These are phyloP conservation scores for Sporopachydermia lactativora DNA, from an alignment of 805 yeast genomes.

Conservation along the genomic window DNA sequence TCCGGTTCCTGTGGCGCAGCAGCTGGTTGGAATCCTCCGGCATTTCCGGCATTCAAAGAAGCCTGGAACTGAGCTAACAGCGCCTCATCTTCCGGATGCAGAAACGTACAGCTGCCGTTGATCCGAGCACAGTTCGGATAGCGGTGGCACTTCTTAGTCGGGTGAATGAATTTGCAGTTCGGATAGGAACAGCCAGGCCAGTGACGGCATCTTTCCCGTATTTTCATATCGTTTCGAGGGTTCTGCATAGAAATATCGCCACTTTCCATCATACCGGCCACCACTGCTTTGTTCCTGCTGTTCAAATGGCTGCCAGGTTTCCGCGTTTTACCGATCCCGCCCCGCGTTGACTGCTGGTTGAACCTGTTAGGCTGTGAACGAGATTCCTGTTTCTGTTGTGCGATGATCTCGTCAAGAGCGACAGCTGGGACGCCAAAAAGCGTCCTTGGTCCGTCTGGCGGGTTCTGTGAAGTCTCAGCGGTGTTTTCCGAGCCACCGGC, in stretches of 20 bases:
- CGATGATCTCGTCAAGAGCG: neutral
- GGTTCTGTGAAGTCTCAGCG: no score
- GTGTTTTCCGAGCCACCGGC: neutral
- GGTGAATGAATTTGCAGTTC: constrained; percentile 64
- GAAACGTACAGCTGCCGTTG: constrained; percentile 73
- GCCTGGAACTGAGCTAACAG: constrained; percentile 6
- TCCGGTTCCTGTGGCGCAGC: constrained; percentile 19
- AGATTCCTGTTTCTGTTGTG: neutral
- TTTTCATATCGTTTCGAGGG: neutral
- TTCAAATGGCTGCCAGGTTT: neutral
- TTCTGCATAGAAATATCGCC: neutral
- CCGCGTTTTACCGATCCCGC: neutral
- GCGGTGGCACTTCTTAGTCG: constrained; percentile 58
- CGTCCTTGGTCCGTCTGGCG: no score
- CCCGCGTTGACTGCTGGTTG: neutral
- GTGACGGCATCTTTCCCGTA: constrained; percentile 15
- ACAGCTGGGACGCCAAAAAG: neutral
- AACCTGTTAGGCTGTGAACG: neutral
- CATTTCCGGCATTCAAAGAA: constrained; percentile 45
- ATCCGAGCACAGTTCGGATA: constrained; percentile 69
- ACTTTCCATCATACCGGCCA: neutral
- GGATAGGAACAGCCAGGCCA: constrained; percentile 21
- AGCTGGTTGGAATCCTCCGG: constrained; percentile 27
- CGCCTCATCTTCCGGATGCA: constrained; percentile 37
- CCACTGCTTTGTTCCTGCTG: neutral